These are phyloP conservation scores for Rhynchosporium graminicola DNA, from an alignment of 2,329 filamentous ascomycete genomes.

Conservation along the genomic window DNA sequence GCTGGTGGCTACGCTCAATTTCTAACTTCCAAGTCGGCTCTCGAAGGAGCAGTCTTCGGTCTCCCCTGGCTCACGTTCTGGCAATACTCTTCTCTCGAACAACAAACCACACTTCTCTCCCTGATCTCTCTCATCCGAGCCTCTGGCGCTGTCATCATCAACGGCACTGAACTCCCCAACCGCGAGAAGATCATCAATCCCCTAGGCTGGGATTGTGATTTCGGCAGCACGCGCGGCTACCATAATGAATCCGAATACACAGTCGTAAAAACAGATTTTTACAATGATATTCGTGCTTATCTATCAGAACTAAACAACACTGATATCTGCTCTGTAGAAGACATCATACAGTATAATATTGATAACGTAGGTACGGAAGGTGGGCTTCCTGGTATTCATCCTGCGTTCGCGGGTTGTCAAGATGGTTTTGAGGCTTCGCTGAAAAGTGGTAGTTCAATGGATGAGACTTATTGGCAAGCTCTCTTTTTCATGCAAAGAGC, in stretches of 20 bases:
- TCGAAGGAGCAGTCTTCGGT: conserved; percentile 64
- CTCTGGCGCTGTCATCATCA: conserved; percentile 68
- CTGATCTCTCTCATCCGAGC: conserved; percentile 55
- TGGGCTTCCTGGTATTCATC: conserved; percentile 59
- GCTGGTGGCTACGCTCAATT: conserved; percentile 55
- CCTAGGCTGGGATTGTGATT: conserved; percentile 75
- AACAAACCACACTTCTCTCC: conserved; percentile 54
- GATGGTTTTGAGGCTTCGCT: conserved; percentile 68
- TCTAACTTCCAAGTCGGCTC: conserved; percentile 47
- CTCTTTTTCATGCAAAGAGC: conserved; percentile 60
- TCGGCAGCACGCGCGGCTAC: conserved; percentile 60
- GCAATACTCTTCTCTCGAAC: conserved; percentile 58
- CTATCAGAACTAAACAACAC: conserved; percentile 58
- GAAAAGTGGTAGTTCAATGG: conserved; percentile 58
- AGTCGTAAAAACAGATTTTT: conserved; percentile 70
- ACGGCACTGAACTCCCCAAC: conserved; percentile 67
- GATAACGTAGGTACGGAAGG: conserved; percentile 68
- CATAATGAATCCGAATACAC: conserved; percentile 76
- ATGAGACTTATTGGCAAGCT: conserved; percentile 69
- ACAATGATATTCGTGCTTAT: conserved; percentile 50
- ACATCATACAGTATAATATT: conserved; percentile 65
- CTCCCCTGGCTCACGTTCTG: conserved; percentile 74
- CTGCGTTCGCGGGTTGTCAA: conserved; percentile 70
- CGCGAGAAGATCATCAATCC: conserved; percentile 63
- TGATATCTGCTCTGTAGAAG: conserved; percentile 55